phyloP scores from a whole-genome alignment of 306 rosid genomes.

The Trifolium subterraneum region DNA sequence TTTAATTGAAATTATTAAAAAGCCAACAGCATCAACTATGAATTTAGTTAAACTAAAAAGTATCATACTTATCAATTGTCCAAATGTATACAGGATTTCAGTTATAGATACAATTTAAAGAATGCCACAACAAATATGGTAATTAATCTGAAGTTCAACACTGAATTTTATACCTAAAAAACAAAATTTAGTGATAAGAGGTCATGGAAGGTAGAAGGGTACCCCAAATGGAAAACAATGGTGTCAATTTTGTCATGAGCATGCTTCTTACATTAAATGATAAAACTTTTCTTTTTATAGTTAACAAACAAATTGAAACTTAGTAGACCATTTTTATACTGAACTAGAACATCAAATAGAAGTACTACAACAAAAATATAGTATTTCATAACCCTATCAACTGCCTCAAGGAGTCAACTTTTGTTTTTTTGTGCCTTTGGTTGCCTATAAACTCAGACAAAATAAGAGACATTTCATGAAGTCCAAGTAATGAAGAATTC shows the following conservation, averaged over 20 bases:
- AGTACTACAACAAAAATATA: not conserved
- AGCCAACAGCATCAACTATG: not conserved
- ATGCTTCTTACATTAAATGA: slow-evolving; percentile 9
- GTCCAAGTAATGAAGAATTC: not conserved
- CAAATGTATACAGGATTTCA: slow-evolving; percentile 3
- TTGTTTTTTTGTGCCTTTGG: not conserved
- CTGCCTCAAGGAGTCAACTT: slow-evolving; percentile 12
- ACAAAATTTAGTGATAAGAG: not conserved
- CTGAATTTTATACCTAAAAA: not conserved
- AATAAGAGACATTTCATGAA: slow-evolving; percentile 1
- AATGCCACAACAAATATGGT: not conserved
- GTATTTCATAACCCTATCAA: slow-evolving; percentile 19
- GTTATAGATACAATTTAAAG: slow-evolving; percentile 16
- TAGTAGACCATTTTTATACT: not conserved
- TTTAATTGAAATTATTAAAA: slow-evolving; percentile 30
- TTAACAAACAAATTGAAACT: slow-evolving; percentile 9
- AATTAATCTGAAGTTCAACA: slow-evolving; percentile 11
- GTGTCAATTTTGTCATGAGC: slow-evolving; percentile 4
- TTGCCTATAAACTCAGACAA: not conserved
- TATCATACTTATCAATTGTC: not conserved
- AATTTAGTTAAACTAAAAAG: slow-evolving; percentile 29
- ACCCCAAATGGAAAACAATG: not conserved
- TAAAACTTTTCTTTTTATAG: not conserved
- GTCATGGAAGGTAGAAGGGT: not conserved
- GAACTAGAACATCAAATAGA: slow-evolving; percentile 3